Evolutionary conservation across 805 yeast species (phyloP), one percentile per base, ranked within the genome.

Genomic region (Candida fluviatilis): DNA sequence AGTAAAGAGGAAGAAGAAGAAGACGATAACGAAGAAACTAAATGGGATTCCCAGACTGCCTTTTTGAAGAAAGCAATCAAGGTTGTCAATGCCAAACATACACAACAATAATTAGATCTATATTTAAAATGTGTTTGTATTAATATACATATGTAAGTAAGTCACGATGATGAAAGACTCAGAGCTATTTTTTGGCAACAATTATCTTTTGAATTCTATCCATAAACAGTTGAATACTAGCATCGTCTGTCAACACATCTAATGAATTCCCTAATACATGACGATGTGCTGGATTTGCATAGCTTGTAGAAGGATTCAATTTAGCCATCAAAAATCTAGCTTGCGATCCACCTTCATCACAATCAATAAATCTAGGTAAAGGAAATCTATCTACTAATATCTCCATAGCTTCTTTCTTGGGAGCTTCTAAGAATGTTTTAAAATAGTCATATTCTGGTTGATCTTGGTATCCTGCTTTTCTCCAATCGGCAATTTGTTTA

Each of bases 341-440:
- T 52, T 81, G 88, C 0, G 86, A 80, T 3, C 86, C 87, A 38
- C 86, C 86, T 54, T 80, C 86, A 49, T 81, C 85, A 18, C 85
- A 78, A 52, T 81, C 86, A 37, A 81, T 78, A 48, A 80, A 81
- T 50, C 88, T 66, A 4, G 88, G 88, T 44, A 81, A 66, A 37
- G 88, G 88, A 65, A 77, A 81, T 48, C 88, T 61, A 49, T 81
- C 87, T 43, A 76, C 66, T 28, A 81, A 63, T 24, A 82, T 66
- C 35, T 76, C 80, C 42, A 82, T 78, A 8, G 86, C 87, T 48
- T 80, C 87, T 39, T 63, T 58, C 49, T 79, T 75, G 13, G 88
- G 87, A 19, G 70, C 73, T 38, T 76, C 80, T 40, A 81, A 61
- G 46, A 80, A 80, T 24, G 70, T 75, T 46, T 72, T 75, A 54